Base-by-base conservation (phyloP, 2,329 filamentous ascomycete species). In the Fusarium sp. region DNA sequence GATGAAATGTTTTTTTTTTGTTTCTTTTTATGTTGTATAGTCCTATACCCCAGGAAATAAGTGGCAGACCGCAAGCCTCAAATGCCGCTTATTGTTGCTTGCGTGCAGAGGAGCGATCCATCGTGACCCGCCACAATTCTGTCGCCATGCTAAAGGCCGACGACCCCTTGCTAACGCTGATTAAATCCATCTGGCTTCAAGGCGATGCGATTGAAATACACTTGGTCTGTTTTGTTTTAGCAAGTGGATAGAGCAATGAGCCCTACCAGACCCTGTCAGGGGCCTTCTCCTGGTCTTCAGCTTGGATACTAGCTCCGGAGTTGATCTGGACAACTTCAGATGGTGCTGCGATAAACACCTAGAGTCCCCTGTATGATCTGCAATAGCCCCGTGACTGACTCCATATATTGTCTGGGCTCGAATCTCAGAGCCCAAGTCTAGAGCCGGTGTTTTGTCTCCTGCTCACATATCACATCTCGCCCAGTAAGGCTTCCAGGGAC, bases 121-220 rank as follows among this genome's bases (percentile, higher is more conserved):
- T 66, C 56, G 64, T 64, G 51, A 51, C 47, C 62, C 58, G 58
- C 67, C 64, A 69, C 64, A 70, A 64, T 70, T 69, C 64, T 65
- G 47, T 53, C 25, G 47, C n/a, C 52, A 28, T 63, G 36, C 12
- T 42, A 58, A 44, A 57, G 44, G 43, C 42, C 41, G 32, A 19
- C 19, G 52, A 38, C 38, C 61, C 58, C 61, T 48, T 63, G 47
- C 39, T 32, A 36, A 41, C 36, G 46, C 35, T 61, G 55, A 56
- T 51, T 48, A 41, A 64, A 50, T 38, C 60, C 61, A 57, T 64
- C 55, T 24, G 29, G 53, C 46, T 65, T 39, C 32, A 19, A 19
- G 19, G 19, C 38, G 55, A 60, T 55, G 48, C 51, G 61, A 65
- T 58, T 50, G 19, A 19, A 19, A 19, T 19, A 53, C 39, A 43